These are phyloP conservation scores for Schizochytrium sp. DNA, from an alignment of 108 stramenopile species.

Conservation along the genomic window DNA sequence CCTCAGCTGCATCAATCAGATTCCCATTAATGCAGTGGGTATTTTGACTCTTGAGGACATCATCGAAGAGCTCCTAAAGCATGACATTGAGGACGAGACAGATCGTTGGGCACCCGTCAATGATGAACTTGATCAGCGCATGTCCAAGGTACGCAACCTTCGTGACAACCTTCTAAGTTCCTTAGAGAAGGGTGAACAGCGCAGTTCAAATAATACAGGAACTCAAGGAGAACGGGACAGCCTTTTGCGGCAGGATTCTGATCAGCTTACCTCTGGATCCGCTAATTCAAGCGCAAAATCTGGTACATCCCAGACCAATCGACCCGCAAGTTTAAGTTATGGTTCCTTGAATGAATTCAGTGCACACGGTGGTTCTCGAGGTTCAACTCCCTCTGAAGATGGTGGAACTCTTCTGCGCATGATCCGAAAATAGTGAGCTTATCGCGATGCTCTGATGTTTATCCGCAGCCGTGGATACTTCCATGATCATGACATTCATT, in stretches of 20 bases:
- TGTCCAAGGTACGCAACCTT: constrained; percentile 15
- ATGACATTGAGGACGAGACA: constrained; percentile 60
- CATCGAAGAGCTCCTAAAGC: constrained; percentile 55
- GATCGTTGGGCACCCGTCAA: constrained; percentile 48
- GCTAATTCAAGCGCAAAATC: background rate
- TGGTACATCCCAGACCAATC: background rate
- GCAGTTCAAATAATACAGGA: background rate
- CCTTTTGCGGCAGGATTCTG: background rate
- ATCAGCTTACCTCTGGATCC: background rate
- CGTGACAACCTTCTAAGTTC: constrained; percentile 33
- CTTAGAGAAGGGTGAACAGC: constrained; percentile 3
- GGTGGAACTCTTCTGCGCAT: constrained; percentile 22
- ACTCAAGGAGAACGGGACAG: background rate
- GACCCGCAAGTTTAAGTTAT: background rate
- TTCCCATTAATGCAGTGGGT: constrained; percentile 34
- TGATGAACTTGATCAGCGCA: constrained; percentile 32
- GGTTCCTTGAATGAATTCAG: constrained; percentile 7
- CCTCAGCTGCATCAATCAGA: constrained; percentile 5
- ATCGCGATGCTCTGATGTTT: too few species aligned
- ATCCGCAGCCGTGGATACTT: background rate
- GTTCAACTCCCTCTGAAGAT: background rate
- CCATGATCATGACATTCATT: background rate
- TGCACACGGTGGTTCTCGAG: background rate
- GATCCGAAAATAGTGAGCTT: background rate
- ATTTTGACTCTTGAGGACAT: constrained; percentile 62